Evolutionary conservation across 768 basidiomycete genomes (phyloP), one percentile per base, ranked within the genome.

Genomic region (Naganishia randhawae): DNA sequence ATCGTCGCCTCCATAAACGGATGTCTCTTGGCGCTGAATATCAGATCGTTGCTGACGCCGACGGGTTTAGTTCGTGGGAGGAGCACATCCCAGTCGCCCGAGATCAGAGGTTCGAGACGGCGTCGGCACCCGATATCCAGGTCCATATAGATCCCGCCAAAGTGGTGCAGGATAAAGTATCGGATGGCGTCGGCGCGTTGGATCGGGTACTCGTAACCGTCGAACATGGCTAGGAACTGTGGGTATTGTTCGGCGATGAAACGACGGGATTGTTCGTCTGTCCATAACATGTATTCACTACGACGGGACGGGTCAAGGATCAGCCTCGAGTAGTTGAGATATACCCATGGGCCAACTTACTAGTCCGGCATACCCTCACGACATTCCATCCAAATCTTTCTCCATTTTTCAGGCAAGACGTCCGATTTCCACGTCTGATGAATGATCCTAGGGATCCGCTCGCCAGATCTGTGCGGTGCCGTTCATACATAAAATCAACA

Each of bases 371-470:
- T 93, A 84, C 96, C 87, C 74, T 89, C 86, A 67, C 88, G 85
- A 82, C 96, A 98, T 32, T 83, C 87, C 78, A 91, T 84, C 31
- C 92, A 92, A 51, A 93, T 84, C 45, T 81, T 82, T 69, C 85
- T 85, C 94, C 94, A 99, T 69, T 85, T 84, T 50, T 83, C 80
- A 2, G 96, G 96, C 27, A 99, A 83, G 0, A 85, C 85, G 65
- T 94, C 89, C 11, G 89, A 87, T 83, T 94, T 96, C 96, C 96
- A 99, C 27, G 96, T 98, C 85, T 97, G 95, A 80, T 99, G 96
- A 54, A 99, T 85, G 67, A 99, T 90, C 61, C 91, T 85, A 3
- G 94, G 96, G 41, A 98, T 87, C 72, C 84, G 86, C 76, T 96
- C 90, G 42, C 85, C 82, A 29, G 87, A 85, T 75, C 89, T 88